These are phyloP conservation scores for Diaporthe velutina DNA, from an alignment of 2,329 filamentous ascomycete species.

Conservation along the genomic window DNA sequence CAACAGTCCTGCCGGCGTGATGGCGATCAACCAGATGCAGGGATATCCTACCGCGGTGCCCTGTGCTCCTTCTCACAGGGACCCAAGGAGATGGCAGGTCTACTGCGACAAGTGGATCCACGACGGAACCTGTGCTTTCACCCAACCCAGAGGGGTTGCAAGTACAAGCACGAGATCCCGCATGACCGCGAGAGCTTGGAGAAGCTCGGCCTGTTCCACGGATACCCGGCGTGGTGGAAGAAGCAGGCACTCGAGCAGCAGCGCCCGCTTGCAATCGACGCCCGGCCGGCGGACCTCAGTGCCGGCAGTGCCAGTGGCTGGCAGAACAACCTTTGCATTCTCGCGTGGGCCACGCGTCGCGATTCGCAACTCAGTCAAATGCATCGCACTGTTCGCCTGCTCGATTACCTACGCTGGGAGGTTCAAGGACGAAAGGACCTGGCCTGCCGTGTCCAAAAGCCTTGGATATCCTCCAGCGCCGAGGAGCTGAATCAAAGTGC, in stretches of 20 bases:
- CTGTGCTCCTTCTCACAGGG: too few relatives aligned
- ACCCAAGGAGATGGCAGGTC: conserved; percentile 56
- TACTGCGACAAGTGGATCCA: conserved; percentile 94
- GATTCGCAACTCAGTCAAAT: too few relatives aligned
- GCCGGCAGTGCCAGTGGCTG: too few relatives aligned
- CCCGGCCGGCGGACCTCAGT: not conserved
- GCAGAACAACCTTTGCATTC: too few relatives aligned
- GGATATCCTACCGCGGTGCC: not conserved
- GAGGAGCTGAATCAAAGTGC: too few relatives aligned
- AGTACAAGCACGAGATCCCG: conserved; percentile 69
- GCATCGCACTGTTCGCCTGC: too few relatives aligned
- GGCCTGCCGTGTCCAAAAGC: too few relatives aligned
- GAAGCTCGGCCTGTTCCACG: conserved; percentile 39
- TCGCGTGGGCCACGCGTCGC: too few relatives aligned
- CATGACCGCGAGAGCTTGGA: not conserved
- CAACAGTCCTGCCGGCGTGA: not conserved
- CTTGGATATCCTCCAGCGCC: too few relatives aligned
- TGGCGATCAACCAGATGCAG: not conserved
- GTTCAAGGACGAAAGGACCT: too few relatives aligned
- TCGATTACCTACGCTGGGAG: too few relatives aligned
- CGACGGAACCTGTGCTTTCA: conserved; percentile 86
- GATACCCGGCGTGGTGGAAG: conserved; percentile 65
- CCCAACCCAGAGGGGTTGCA: conserved; percentile 87
- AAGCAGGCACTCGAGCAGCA: conserved; percentile 62
- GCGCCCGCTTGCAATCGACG: conserved; percentile 11